These are phyloP conservation scores for Cunninghamia lanceolata DNA, from an alignment of 75 land plant species.

Conservation along the genomic window DNA sequence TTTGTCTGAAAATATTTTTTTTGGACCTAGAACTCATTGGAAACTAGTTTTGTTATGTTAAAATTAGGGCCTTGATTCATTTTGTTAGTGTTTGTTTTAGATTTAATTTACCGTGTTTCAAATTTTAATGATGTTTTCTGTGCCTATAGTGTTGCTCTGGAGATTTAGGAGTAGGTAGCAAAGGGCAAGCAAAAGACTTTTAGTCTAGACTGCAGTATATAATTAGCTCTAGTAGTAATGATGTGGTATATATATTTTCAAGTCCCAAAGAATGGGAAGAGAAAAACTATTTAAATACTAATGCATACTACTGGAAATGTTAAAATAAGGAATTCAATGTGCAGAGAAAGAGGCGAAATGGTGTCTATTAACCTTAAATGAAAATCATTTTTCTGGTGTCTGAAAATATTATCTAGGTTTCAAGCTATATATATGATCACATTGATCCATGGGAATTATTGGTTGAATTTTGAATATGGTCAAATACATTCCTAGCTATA, in stretches of 20 bases:
- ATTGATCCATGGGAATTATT: not conserved
- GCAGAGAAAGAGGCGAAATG: not conserved
- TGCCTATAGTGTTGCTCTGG: constrained; percentile 35
- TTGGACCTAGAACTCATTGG: not conserved
- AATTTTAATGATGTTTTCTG: not conserved
- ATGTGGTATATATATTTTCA: constrained; percentile 19
- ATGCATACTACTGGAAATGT: not conserved
- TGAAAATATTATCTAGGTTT: not conserved
- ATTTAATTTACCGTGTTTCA: not conserved
- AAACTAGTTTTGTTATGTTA: not conserved
- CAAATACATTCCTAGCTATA: not conserved
- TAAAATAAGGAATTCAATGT: not conserved
- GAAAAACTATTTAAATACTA: not conserved
- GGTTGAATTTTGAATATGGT: not conserved
- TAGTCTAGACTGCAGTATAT: constrained; percentile 41
- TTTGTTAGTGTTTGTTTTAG: not conserved
- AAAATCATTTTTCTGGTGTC: not conserved
- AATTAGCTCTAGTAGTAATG: constrained; percentile 13
- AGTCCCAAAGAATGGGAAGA: not conserved
- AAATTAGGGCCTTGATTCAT: not conserved
- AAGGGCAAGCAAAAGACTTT: constrained; percentile 43
- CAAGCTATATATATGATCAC: not conserved
- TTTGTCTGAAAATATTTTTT: not conserved
- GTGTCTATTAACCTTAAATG: not conserved
- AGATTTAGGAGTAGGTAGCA: constrained; percentile 37